Percentiles rank a stretch among this genome's conserved stretches.
phyloP scores from a whole-genome alignment of 176 grass and related monocot species.

The bread wheat (Triticum aestivum) region IWGSC_CS_RefSeq_v2.1 NC_057799.1:581945080-581945579 shows the following conservation, averaged over 20 bases:
- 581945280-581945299: not conserved
- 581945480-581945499: constrained; percentile 48
- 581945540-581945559: constrained; percentile 57
- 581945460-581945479: constrained; percentile 57
- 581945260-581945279: constrained; percentile 17
- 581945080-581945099: constrained; percentile 44
- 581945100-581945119: constrained; percentile 27
- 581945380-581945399: constrained; percentile 21
- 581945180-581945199: constrained; percentile 1
- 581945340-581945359: constrained; percentile 47
- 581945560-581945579: not conserved
- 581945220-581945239: not conserved
- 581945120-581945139: constrained; percentile 10
- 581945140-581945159: constrained; percentile 32
- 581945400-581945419: constrained; percentile 68
- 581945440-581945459: constrained; percentile 59
- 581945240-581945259: not conserved
- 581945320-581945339: constrained; percentile 5
- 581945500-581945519: constrained; percentile 54
- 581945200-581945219: not conserved
- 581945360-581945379: constrained; percentile 22
- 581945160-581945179: constrained; percentile 32
- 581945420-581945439: constrained; percentile 56
- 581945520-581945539: constrained; percentile 65
- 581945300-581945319: not conserved